Percentiles rank a stretch among this genome's conserved stretches.
phyloP scores from a whole-genome alignment of 73 alveolate species.

The Paramecium sexaurelia region DNA sequence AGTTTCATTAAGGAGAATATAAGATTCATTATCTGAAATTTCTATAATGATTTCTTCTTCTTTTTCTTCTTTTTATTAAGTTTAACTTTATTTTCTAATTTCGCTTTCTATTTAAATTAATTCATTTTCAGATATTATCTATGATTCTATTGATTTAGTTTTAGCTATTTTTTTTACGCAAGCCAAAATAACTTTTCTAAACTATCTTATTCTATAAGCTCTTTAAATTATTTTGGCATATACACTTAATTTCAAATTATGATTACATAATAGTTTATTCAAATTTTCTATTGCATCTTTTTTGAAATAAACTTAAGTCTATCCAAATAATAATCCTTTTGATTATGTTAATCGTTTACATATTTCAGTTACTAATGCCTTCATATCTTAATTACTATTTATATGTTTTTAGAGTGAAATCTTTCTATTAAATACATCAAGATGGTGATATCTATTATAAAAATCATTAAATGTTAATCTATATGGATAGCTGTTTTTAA shows the following conservation, averaged over 20 bases:
- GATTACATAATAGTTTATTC: not conserved
- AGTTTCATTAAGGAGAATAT: not conserved
- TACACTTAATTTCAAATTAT: not conserved
- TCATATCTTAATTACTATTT: slow-evolving; percentile 21
- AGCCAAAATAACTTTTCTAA: not conserved
- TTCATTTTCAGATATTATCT: not conserved
- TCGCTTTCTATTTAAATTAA: not conserved
- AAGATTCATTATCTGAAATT: slow-evolving; percentile 1
- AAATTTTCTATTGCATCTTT: not conserved
- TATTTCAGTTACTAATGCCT: slow-evolving; percentile 2
- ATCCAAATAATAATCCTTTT: not conserved
- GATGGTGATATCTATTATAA: slow-evolving; percentile 6
- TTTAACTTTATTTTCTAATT: not conserved
- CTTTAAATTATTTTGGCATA: not conserved
- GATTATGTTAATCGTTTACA: not conserved
- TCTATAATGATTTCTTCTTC: not conserved
- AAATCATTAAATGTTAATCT: not conserved
- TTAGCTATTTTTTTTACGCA: not conserved
- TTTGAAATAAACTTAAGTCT: not conserved
- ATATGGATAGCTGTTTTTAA: not conserved
- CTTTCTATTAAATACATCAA: slow-evolving; percentile 2
- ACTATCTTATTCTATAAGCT: not conserved
- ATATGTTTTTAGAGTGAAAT: not conserved
- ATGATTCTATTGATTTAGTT: not conserved
- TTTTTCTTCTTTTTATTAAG: not conserved